phyloP scores from a whole-genome alignment of 2,329 filamentous ascomycete genomes.

The Incumbomyces lentus region DNA sequence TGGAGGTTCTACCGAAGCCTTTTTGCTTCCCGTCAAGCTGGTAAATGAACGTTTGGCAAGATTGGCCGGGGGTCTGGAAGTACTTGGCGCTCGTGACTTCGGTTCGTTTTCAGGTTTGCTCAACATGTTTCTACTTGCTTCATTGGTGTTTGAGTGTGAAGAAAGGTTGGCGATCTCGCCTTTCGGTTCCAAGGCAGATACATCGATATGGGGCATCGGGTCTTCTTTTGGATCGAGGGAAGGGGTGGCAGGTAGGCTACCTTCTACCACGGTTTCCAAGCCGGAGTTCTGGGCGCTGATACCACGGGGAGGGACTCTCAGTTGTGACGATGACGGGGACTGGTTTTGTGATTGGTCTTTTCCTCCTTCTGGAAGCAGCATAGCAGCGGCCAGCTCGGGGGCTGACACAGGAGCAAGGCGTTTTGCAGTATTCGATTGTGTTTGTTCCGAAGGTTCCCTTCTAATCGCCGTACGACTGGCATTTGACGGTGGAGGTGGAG shows the following conservation, averaged over 20 bases:
- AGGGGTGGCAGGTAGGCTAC: constrained; percentile 66
- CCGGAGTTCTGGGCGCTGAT: constrained; percentile 50
- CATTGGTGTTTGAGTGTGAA: background rate
- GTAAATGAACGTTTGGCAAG: constrained; percentile 58
- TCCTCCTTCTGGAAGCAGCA: constrained; percentile 12
- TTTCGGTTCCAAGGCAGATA: constrained; percentile 32
- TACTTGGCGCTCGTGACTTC: constrained; percentile 23
- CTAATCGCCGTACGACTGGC: constrained; percentile 26
- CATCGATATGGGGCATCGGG: constrained; percentile 29
- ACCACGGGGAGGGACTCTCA: constrained; percentile 51
- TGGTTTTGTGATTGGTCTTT: constrained; percentile 30
- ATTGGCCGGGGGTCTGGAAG: constrained; percentile 41
- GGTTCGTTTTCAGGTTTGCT: constrained; percentile 28
- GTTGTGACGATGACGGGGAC: constrained; percentile 33
- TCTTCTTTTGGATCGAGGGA: constrained; percentile 30
- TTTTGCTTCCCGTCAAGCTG: constrained; percentile 54
- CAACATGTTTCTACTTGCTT: constrained; percentile 32
- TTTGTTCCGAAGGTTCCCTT: constrained; percentile 36
- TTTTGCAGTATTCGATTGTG: constrained; percentile 41
- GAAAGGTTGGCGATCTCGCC: constrained; percentile 10
- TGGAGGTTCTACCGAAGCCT: constrained; percentile 61
- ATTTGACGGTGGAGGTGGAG: constrained; percentile 52
- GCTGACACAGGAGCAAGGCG: constrained; percentile 21
- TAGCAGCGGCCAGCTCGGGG: constrained; percentile 13
- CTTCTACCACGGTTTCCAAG: constrained; percentile 86